Base-by-base conservation (phyloP, 768 basidiomycete genomes). In the Kwoniella pini region DNA sequence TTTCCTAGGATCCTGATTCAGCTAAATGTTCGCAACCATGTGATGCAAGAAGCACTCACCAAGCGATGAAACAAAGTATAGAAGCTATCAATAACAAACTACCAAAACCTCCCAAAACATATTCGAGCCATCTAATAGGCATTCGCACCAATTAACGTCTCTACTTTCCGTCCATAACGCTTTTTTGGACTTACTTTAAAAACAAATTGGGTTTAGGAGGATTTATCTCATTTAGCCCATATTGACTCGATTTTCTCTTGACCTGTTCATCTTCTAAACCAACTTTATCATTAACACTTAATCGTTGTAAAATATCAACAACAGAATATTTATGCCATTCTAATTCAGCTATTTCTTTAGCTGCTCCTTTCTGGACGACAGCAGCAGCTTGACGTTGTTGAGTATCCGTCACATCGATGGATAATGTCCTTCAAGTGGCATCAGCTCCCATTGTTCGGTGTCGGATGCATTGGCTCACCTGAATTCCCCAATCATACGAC, bases 51-150 rank as follows among this genome's bases (percentile, higher is more conserved):
- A 19, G 12, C 19, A 60, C 69, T 54, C 45, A 76, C 79, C 79
- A 85, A 2, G 84, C 81, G 54, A 86, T 73, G 74, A 85, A 86
- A 65, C 83, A 85, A 19, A 86, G 74, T 31, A 86, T 80, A 39
- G 81, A 81, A 26, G 82, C 85, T 17, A 83, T 80, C 79, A 85
- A 81, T 76, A 86, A 82, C 15, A 86, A 74, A 54, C 81, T 81
- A 52, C 85, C 85, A 71, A 85, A 85, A 0, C 85, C 85, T 40
- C 84, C 83, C 45, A 86, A 83, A 48, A 85, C 60, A 53, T 84
- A 86, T 65, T 81, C 82, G 17, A 84, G 67, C 66, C 28, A 80
- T 77, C 78, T 77, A 50, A n/a, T 31, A 36, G 15, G 1, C 26
- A 17, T n/a, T n/a, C n/a, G n/a, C n/a, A n/a, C n/a, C n/a, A n/a